Base-by-base conservation (phyloP, 495 filamentous ascomycete genomes). In the Clavariopsis aquatica region DNA sequence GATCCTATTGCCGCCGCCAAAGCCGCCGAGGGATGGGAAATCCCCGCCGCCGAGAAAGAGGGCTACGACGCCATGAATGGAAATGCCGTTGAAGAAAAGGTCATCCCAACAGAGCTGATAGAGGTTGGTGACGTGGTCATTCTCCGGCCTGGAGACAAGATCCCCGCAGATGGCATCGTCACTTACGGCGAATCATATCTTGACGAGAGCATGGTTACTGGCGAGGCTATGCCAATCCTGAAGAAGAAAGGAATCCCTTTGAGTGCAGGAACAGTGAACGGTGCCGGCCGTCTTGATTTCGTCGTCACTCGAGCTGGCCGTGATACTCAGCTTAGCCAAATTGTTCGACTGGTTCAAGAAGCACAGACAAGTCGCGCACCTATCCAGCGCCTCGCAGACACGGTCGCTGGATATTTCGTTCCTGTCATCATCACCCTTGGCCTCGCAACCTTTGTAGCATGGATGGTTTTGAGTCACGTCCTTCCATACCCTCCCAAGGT, bases 131-230 rank as follows among this genome's bases (percentile, higher is more conserved):
- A 99, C 71, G 86, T 98, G 53, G 91, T 99, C 52, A 84, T 98
- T 57, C 83, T 99, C 13, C 89, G 89, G 54, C 94, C 94, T 1
- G 94, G 94, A 56, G 95, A 98, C 75, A 98, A 97, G 74, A 91
- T 99, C 52, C 93, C 94, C 2, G 95, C 93, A 0, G 94, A 99
- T 74, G 94, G 94, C 22, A 82, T 84, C 34, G 85, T 99, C 51
- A 90, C 92, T 47, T 82, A 87, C 27, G 94, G 94, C 10, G 91
- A 97, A 76, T 93, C 90, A 24, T 96, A 93, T 72, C 85, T 98
- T 43, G 92, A 99, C 69, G 94, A 99, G 74, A 96, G 91, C 72
- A 98, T 98, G 95, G 92, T 99, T 43, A 99, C 95, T 13, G 94
- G 94, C 57, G 94, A 99, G 78, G 88, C 93, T 1, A 89, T 96